These are phyloP conservation scores for Fraxinus baroniana DNA, from an alignment of 305 asterid species.

Conservation along the genomic window DNA sequence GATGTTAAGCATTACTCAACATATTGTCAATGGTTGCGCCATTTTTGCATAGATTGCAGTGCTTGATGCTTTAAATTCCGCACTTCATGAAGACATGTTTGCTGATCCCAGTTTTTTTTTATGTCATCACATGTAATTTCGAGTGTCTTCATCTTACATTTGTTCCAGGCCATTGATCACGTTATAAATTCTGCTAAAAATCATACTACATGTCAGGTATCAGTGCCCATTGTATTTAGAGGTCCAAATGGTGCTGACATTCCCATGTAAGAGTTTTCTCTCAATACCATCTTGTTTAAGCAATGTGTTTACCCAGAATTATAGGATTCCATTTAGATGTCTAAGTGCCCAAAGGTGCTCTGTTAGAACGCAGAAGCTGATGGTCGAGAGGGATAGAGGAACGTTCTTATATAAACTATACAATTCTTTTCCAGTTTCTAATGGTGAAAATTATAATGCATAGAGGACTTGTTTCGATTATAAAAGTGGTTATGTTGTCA, in stretches of 20 bases:
- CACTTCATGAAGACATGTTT: slow-evolving; percentile 90
- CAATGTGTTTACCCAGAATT: neutral
- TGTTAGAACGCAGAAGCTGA: neutral
- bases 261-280: slow-evolving; percentile 62
- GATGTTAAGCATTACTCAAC: too few species aligned
- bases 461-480: neutral
- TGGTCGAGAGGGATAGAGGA: neutral
- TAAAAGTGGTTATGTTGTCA: neutral
- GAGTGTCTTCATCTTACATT: neutral
- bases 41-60: slow-evolving; percentile 40
- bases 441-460: neutral
- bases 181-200: neutral
- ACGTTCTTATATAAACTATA: neutral
- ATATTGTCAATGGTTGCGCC: neutral
- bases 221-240: neutral
- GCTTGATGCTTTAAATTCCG: slow-evolving; percentile 77
- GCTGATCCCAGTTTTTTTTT: slow-evolving; percentile 73
- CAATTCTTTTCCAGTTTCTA: neutral
- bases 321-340: neutral
- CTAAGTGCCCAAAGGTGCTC: neutral
- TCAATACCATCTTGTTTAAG: neutral
- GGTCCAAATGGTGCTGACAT: slow-evolving; percentile 73
- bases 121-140: neutral
- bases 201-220: slow-evolving; percentile 32
- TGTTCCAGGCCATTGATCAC: neutral